Evolutionary conservation across 2,329 filamentous ascomycete species (phyloP), one percentile per base, ranked within the genome.

Genomic region (Pseudogymnoascus sp.): DNA sequence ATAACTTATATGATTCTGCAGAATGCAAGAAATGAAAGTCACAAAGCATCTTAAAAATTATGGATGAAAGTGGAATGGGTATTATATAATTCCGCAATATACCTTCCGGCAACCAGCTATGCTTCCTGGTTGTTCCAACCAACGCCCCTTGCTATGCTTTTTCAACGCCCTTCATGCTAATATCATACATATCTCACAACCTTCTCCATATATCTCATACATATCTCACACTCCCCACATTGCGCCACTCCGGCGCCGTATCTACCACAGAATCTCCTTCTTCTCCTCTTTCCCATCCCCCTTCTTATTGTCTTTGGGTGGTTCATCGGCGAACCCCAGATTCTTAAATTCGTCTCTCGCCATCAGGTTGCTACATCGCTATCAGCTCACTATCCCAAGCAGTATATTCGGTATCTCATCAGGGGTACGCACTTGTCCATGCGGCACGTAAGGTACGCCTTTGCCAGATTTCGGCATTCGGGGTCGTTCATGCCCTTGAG

Each of bases 301-400:
- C 61, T 3, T 70, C 62, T 65, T 37, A 63, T 64, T 33, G 64
- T 64, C 59, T 67, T 40, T 41, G 62, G 62, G 59, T 71, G 75
- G 68, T n/a, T 72, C 67, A 1, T 74, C 71, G 12, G 74, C 72
- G 69, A 96, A 95, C 0, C 95, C 95, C 41, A 99, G 79, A 72
- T 99, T 99, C 75, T 90, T 91, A 76, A 97, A 95, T 64, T 96
- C 90, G 72, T 99, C 95, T 69, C 85, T 91, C 6, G 93, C 93
- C 95, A 99, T 99, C 33, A 99, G 79, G 72, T 97, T 97, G 69
- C 92, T 92, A 69, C 31, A 37, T 11, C 12, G 37, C 25, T 23
- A 33, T 58, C 18, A 61, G 28, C 49, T 14, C 14, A 6, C 4
- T 12, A 11, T 31, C 14, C 41, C 31, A 21, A 58, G 38, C 5